Base-by-base conservation (phyloP, 1,284 basidiomycete genomes). In the Cystobasidiaceae sp. region DNA sequence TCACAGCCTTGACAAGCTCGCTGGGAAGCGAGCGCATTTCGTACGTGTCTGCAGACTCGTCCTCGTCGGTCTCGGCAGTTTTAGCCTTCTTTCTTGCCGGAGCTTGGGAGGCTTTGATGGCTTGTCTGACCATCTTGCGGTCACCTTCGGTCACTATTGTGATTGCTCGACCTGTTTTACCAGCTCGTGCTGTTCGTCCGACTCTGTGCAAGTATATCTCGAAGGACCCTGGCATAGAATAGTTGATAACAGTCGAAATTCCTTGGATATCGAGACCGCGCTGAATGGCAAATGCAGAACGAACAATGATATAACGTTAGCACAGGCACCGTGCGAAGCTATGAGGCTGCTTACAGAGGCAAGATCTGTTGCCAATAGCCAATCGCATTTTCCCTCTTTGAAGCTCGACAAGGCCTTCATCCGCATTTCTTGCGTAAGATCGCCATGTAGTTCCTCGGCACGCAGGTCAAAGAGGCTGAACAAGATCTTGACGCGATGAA, bases 201-300 rank as follows among this genome's bases (percentile, higher is more conserved):
- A 97, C 93, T 67, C 94, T 88, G 78, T 98, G 94, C 37, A 97
- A 82, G 78, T 98, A 98, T 74, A 93, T 91, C 11, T 91, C 86
- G 43, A 97, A 81, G 74, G 94, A 90, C 19, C 85, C 84, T 3
- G 94, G 93, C 93, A 97, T 96, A 77, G 97, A 93, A 75, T 93
- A 97, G 78, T 97, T 97, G 69, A 78, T 75, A 50, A 75, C 74
- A 54, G 73, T 71, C 49, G 75, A 71, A 34, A 75, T 73, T 13
- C 74, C 74, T 61, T 73, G 72, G 68, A 75, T 75, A 67, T 75
- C 74, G 56, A 75, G 70, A 55, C 74, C 70, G 46, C 71, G 65
- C 61, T 64, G 28, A 5, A 23, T 5, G 32, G 6, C n/a, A n/a
- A n/a, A n/a, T n/a, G 33, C 34, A 33, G 23, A 9, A 27, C 7